phyloP scores from a whole-genome alignment of 768 basidiomycete genomes.

The Asterophora parasitica region DNA sequence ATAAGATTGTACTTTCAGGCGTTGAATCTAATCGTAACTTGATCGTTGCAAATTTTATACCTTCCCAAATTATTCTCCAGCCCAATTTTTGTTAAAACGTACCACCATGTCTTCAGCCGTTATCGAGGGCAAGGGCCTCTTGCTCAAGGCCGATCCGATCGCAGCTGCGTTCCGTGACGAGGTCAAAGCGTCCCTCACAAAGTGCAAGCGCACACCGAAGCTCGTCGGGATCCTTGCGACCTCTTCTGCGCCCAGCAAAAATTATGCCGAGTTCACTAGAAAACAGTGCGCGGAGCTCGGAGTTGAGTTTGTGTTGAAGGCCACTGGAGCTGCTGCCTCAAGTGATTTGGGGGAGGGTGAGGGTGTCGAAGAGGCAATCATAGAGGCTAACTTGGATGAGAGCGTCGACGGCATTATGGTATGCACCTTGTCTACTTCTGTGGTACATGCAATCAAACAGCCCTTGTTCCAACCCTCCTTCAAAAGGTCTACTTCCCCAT shows the following conservation, averaged over 20 bases:
- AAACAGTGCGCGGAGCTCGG: conserved; percentile 89
- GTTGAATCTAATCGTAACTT: conserved; percentile 5
- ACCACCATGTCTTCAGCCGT: conserved; percentile 19
- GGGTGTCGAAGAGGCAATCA: conserved; percentile 93
- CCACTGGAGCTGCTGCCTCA: conserved; percentile 58
- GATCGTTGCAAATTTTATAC: conserved; percentile 5
- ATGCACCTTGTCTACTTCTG: conserved; percentile 19
- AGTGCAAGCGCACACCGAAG: conserved; percentile 48
- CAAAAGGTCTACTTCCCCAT: conserved; percentile 92
- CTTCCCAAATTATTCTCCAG: neutral
- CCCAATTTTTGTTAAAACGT: neutral
- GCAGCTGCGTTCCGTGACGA: conserved; percentile 68
- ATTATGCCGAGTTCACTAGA: conserved; percentile 86
- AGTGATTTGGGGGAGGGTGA: conserved; percentile 68
- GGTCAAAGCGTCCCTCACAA: conserved; percentile 44
- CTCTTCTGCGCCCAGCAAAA: conserved; percentile 69
- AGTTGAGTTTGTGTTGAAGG: conserved; percentile 77
- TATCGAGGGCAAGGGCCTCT: conserved; percentile 57
- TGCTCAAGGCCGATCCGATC: conserved; percentile 76
- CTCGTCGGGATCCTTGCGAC: conserved; percentile 92
- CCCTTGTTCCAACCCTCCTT: conserved; percentile 1
- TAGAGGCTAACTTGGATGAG: conserved; percentile 88
- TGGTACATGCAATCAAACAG: neutral
- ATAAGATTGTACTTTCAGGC: conserved; percentile 6
- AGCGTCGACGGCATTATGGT: conserved; percentile 95